Conservation (phyloP, 768 basidiomycete species). For the Jaapia argillacea region DNA sequence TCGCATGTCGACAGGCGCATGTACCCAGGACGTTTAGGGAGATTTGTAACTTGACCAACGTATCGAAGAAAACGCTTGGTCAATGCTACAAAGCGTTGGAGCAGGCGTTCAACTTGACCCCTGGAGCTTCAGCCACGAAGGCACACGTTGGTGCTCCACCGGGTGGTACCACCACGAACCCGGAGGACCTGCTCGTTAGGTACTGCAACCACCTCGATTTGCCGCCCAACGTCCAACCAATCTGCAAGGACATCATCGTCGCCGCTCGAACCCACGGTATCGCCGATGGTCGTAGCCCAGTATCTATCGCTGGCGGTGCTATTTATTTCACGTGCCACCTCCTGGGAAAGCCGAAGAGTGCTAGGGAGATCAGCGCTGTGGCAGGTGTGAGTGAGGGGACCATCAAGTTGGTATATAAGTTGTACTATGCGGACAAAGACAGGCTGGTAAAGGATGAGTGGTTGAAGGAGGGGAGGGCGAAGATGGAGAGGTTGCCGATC, state of each 20-base stretch:
- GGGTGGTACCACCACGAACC: slow-evolving; percentile 49
- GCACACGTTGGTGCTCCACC: slow-evolving; percentile 24
- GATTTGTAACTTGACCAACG: slow-evolving; percentile 87
- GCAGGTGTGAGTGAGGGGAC: slow-evolving; percentile 95
- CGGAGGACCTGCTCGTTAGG: slow-evolving; percentile 83
- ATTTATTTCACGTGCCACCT: slow-evolving; percentile 89
- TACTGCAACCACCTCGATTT: slow-evolving; percentile 91
- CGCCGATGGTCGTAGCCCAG: slow-evolving; percentile 89
- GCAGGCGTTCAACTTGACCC: slow-evolving; percentile 78
- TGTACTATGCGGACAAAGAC: slow-evolving; percentile 66
- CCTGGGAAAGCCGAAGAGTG: slow-evolving; percentile 62
- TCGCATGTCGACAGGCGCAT: slow-evolving; percentile 90
- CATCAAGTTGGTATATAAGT: slow-evolving; percentile 80
- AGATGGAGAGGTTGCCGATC: slow-evolving; percentile 27
- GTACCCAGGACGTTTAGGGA: slow-evolving; percentile 96
- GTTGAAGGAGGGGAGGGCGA: slow-evolving; percentile 72
- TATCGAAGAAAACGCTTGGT: slow-evolving; percentile 91
- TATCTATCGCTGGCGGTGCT: slow-evolving; percentile 97
- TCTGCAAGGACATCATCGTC: slow-evolving; percentile 75
- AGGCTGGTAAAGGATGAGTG: slow-evolving; percentile 80
- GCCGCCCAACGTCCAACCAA: slow-evolving; percentile 71
- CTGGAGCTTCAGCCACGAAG: slow-evolving; percentile 54
- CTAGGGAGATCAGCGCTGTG: slow-evolving; percentile 81
- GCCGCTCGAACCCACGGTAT: slow-evolving; percentile 76
- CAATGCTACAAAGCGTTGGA: slow-evolving; percentile 88